These are phyloP conservation scores for Posidonia oceanica DNA, from an alignment of 116 monocot species.

Conservation along the genomic window DNA sequence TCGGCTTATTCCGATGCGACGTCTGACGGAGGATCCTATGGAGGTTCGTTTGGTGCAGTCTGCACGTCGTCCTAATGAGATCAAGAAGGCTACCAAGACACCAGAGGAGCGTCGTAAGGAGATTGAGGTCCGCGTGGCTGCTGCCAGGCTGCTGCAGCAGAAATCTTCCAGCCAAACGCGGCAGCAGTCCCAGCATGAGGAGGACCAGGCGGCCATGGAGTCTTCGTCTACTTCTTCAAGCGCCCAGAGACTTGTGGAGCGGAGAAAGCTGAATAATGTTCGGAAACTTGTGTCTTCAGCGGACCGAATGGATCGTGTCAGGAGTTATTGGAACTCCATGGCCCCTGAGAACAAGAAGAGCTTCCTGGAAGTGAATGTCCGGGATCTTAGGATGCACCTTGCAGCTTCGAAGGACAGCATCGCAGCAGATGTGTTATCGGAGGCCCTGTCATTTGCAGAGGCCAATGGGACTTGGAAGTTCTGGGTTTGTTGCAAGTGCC, in stretches of 20 bases:
- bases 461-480: slow-evolving; percentile 52
- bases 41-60: slow-evolving; percentile 50
- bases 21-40: slow-evolving; percentile 58
- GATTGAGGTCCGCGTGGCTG: slow-evolving; percentile 89
- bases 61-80: slow-evolving; percentile 64
- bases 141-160: slow-evolving; percentile 64
- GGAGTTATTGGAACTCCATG: slow-evolving; percentile 68
- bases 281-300: slow-evolving; percentile 32
- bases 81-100: slow-evolving; percentile 86
- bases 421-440: slow-evolving; percentile 31
- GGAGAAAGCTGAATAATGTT: slow-evolving; percentile 42
- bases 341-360: slow-evolving; percentile 24
- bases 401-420: slow-evolving; percentile 36
- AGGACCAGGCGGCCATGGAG: slow-evolving; percentile 7
- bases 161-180: slow-evolving; percentile 3
- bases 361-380: slow-evolving; percentile 37
- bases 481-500: slow-evolving; percentile 64
- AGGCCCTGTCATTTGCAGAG: slow-evolving; percentile 45
- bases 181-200: slow-evolving; percentile 18
- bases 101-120: slow-evolving; percentile 83
- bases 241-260: slow-evolving; percentile 20
- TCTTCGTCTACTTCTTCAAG: slow-evolving; percentile 24
- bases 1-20: slow-evolving; percentile 68
- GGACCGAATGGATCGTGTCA: slow-evolving; percentile 49
- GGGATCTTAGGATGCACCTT: slow-evolving; percentile 47